These are phyloP conservation scores for Zizania latifolia DNA, from an alignment of 176 grass and related monocot species.

Conservation along the genomic window DNA sequence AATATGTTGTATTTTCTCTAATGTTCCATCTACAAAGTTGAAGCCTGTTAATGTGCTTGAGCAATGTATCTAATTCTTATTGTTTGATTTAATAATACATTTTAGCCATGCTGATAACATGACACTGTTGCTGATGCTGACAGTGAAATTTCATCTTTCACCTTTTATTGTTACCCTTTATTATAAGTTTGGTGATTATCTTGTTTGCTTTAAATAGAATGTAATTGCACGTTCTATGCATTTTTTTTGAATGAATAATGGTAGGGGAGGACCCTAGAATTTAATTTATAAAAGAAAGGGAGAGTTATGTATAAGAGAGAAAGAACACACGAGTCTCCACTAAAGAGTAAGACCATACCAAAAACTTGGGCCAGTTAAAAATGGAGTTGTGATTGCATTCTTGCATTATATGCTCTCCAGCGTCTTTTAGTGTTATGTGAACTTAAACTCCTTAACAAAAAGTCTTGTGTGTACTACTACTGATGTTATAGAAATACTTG, in stretches of 20 bases:
- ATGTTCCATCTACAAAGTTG: slow-evolving; percentile 7
- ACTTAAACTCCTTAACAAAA: neutral
- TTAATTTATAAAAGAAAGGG: no score
- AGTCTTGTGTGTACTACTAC: neutral
- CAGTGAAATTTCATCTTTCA: no score
- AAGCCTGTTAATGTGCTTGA: neutral
- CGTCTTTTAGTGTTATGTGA: neutral
- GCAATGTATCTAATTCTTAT: neutral
- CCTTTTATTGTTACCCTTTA: no score
- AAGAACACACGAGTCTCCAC: neutral
- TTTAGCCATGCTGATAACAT: neutral
- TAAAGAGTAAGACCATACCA: neutral
- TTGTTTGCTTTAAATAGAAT: no score
- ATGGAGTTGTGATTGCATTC: neutral
- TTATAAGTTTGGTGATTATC: no score
- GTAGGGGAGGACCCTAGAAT: no score
- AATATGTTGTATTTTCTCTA: neutral
- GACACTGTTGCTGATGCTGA: no score
- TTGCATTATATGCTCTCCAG: neutral
- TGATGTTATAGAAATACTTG: neutral
- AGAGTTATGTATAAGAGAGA: neutral
- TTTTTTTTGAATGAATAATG: no score
- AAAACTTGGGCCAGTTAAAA: neutral
- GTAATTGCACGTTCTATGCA: no score
- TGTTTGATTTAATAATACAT: neutral